Base-by-base conservation (phyloP, 1,284 basidiomycete genomes). In the Mrakiaceae sp. region DNA sequence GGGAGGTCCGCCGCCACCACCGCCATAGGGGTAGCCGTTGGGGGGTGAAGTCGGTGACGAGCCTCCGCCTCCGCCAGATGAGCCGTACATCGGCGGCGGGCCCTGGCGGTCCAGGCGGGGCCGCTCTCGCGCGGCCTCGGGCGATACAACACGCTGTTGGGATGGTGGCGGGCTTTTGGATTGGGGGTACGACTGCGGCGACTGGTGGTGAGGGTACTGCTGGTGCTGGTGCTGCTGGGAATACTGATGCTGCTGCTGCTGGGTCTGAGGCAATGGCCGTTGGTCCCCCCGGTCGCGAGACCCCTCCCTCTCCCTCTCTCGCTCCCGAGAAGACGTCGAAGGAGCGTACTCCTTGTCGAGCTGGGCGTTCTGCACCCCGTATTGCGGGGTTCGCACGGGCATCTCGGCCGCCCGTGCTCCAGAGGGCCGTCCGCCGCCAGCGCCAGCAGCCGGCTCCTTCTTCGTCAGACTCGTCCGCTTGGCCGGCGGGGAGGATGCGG, bases 361-460 rank as follows among this genome's bases (percentile, higher is more conserved):
- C 67, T 87, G 88, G 27, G 87, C 85, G 74, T 90, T 88, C 74
- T 96, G 93, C 82, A 89, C 86, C 70, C 93, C 92, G 73, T 95
- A 97, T 71, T 90, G 88, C 39, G 92, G 90, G 8, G 88, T 86
- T 68, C 86, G 84, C 68, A 96, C 84, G 3, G 90, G 85, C 77
- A 84, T 89, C 76, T 96, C 94, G 27, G 87, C 88, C 51, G 85
- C 80, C 57, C 90, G 66, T 5, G 82, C 61, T 79, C 70, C 70
- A 3, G 68, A 68, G 0, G 71, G 71, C 1, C 72, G 69, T 40
- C 77, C 70, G 48, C 70, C 70, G 40, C 67, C 67, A 9, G 64
- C 67, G 11, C 59, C 58, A 60, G 72, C 69, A 50, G 67, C 61
- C 27, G 27, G 27, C 64, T 75, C 76, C 5, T 74, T 74, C 68